Conservation (phyloP, 768 basidiomycete species). For the Phylloporus sp. region DNA sequence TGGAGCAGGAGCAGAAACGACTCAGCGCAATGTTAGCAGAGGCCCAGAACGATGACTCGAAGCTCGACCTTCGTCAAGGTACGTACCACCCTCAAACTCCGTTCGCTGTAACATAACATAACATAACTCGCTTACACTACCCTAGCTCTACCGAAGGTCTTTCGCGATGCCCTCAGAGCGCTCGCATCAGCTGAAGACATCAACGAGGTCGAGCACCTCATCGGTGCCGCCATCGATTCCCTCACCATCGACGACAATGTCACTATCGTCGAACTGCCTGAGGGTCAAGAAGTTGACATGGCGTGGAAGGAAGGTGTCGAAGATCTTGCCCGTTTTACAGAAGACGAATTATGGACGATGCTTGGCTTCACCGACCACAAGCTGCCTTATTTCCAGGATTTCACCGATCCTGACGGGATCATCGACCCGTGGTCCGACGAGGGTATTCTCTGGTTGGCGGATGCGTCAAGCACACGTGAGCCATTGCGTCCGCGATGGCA, state of each 20-base stretch:
- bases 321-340: neutral
- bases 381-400: slow-evolving; percentile 3
- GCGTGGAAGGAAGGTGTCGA: slow-evolving; percentile 1
- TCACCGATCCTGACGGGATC: neutral
- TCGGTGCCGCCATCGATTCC: neutral
- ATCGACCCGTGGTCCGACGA: slow-evolving; percentile 8
- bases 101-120: neutral
- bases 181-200: neutral
- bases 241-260: fast-evolving
- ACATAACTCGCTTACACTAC: neutral
- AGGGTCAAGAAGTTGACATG: neutral
- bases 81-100: neutral
- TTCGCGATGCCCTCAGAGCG: neutral
- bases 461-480: neutral
- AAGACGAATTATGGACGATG: neutral
- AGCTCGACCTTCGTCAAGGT: neutral
- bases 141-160: neutral
- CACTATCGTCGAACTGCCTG: neutral
- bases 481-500: slow-evolving; percentile 15
- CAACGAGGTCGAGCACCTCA: neutral
- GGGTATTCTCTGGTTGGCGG: slow-evolving; percentile 8
- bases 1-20: neutral
- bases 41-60: neutral
- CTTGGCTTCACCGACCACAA: neutral
- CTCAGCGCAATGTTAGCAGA: neutral